Evolutionary conservation across 768 basidiomycete species (phyloP).

Genomic region (Gelatoporia subvermispora): DNA sequence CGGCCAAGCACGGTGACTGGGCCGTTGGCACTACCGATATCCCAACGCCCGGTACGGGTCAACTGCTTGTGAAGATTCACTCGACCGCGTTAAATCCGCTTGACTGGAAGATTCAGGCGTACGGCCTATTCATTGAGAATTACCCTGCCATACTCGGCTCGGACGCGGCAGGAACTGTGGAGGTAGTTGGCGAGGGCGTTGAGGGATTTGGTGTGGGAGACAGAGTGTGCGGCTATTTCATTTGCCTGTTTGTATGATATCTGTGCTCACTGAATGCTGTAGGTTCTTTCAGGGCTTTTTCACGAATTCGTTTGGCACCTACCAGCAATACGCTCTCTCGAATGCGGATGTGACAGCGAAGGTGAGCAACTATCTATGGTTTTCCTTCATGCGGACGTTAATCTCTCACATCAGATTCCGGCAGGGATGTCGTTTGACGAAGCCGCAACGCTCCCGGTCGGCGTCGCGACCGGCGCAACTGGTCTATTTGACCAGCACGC

Average conservation of each 20-base stretch:
- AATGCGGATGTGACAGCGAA: slow-evolving; percentile 23
- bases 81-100: slow-evolving; percentile 24
- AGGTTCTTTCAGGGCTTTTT: slow-evolving; percentile 19
- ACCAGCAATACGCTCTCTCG: slow-evolving; percentile 23
- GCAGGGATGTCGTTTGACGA: slow-evolving; percentile 31
- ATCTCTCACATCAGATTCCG: slow-evolving; percentile 26
- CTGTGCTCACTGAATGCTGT: neutral
- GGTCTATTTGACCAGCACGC: slow-evolving; percentile 25
- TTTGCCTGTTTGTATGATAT: neutral
- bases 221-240: slow-evolving; percentile 22
- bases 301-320: slow-evolving; percentile 9
- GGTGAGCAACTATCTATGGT: slow-evolving; percentile 10
- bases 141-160: slow-evolving; percentile 33
- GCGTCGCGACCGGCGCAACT: slow-evolving; percentile 29
- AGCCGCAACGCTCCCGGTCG: slow-evolving; percentile 35
- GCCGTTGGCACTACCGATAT: slow-evolving; percentile 4
- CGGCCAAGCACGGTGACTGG: slow-evolving; percentile 3
- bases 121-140: slow-evolving; percentile 22
- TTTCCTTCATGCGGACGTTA: neutral
- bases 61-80: slow-evolving; percentile 21
- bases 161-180: slow-evolving; percentile 34
- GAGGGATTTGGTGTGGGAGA: slow-evolving; percentile 31
- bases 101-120: slow-evolving; percentile 29
- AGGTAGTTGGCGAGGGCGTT: slow-evolving; percentile 31
- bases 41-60: slow-evolving; percentile 17